phyloP scores from a whole-genome alignment of 2,329 filamentous ascomycete species.

The Paramyrothecium sp. region DNA sequence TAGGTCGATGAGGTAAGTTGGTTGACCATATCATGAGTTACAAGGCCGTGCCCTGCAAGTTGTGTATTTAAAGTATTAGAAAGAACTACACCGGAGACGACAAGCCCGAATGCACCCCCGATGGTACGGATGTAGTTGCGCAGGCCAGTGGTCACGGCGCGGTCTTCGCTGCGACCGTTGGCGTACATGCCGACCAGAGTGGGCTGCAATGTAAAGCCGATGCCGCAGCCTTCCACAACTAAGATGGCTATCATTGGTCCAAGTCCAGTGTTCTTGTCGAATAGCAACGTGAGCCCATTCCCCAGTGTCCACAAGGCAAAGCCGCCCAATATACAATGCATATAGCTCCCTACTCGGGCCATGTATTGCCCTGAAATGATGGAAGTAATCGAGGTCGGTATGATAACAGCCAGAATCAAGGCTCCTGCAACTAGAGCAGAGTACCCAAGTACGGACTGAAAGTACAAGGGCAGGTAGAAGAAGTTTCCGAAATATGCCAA shows the following conservation, averaged over 20 bases:
- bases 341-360: constrained; percentile 23
- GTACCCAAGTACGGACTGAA: constrained; percentile 27
- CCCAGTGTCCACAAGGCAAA: constrained; percentile 34
- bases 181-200: constrained; percentile 35
- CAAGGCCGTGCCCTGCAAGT: background rate
- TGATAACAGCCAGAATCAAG: constrained; percentile 24
- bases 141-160: constrained; percentile 34
- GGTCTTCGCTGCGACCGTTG: constrained; percentile 29
- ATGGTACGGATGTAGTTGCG: constrained; percentile 36
- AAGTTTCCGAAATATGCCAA: constrained; percentile 26
- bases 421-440: constrained; percentile 24
- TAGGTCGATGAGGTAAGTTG: constrained; percentile 22
- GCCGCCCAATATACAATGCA: constrained; percentile 25
- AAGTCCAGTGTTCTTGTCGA: constrained; percentile 19
- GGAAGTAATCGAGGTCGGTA: constrained; percentile 23
- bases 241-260: constrained; percentile 26
- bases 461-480: constrained; percentile 28
- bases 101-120: constrained; percentile 3
- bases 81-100: constrained; percentile 27
- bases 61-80: constrained; percentile 21
- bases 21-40: constrained; percentile 10
- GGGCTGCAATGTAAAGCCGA: constrained; percentile 34
- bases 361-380: constrained; percentile 29
- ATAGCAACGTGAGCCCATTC: constrained; percentile 26
- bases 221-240: constrained; percentile 29